Conservation (phyloP, 140 eudicot species). For the Ambrosia hybrid region DNA sequence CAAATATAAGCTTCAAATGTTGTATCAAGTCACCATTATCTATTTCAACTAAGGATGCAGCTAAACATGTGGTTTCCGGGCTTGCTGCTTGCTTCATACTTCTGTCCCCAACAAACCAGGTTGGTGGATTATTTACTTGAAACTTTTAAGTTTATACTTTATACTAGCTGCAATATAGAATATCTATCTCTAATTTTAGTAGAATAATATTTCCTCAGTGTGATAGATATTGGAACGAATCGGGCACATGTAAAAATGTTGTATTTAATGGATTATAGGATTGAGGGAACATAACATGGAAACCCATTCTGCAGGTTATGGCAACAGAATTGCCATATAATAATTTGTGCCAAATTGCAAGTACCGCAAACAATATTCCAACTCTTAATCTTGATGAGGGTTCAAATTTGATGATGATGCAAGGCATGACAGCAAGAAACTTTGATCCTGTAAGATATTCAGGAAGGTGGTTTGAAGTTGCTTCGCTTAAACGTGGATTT, state of each 20-base stretch:
- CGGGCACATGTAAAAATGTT: too few relatives aligned
- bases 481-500: slow-evolving; percentile 91
- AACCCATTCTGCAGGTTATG: slow-evolving; percentile 46
- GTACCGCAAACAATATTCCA: slow-evolving; percentile 34
- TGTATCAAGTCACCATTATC: slow-evolving; percentile 35
- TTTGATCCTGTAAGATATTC: slow-evolving; percentile 75
- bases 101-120: slow-evolving; percentile 66
- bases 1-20: slow-evolving; percentile 37
- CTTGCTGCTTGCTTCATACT: slow-evolving; percentile 70
- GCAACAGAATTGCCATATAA: slow-evolving; percentile 51
- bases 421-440: slow-evolving; percentile 78
- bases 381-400: slow-evolving; percentile 62
- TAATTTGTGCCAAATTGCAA: slow-evolving; percentile 58
- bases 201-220: neutral
- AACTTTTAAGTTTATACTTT: neutral
- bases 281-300: neutral
- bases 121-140: slow-evolving; percentile 33
- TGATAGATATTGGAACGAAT: too few relatives aligned
- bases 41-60: slow-evolving; percentile 36
- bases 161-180: too few relatives aligned
- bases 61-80: slow-evolving; percentile 60
- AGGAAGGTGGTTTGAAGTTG: slow-evolving; percentile 93
- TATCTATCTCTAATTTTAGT: neutral
- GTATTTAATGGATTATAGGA: too few relatives aligned
- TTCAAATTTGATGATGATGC: slow-evolving; percentile 71